phyloP scores from a whole-genome alignment of 1,139 yeast genomes.

The Pneumocystis jirovecii region DNA sequence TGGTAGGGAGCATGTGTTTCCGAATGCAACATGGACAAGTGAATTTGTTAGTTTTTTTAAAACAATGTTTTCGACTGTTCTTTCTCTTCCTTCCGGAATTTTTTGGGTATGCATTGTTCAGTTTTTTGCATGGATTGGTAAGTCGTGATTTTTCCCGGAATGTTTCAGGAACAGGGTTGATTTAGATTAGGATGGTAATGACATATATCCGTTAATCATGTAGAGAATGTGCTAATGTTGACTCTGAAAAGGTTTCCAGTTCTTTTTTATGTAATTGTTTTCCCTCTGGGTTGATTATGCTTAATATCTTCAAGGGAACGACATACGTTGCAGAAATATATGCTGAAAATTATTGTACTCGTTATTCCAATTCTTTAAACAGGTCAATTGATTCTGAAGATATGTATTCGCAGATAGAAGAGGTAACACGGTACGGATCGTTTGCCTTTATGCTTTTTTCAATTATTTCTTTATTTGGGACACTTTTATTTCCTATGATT shows the following conservation, averaged over 20 bases:
- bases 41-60: conserved; percentile 14
- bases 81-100: conserved; percentile 30
- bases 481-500: conserved; percentile 28
- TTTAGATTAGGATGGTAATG: not conserved
- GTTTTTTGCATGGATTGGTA: conserved; percentile 40
- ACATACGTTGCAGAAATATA: conserved; percentile 29
- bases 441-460: conserved; percentile 31
- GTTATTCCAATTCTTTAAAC: not conserved
- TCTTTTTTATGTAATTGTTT: conserved; percentile 21
- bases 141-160: conserved; percentile 15
- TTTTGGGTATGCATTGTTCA: conserved; percentile 32
- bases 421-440: conserved; percentile 33
- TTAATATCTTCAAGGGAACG: conserved; percentile 29
- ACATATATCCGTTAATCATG: not conserved
- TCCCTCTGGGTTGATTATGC: conserved; percentile 36
- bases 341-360: conserved; percentile 24
- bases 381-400: conserved; percentile 23
- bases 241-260: conserved; percentile 2
- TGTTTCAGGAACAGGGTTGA: conserved; percentile 7
- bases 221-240: conserved; percentile 19
- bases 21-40: not conserved
- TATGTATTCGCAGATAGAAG: conserved; percentile 21
- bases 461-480: conserved; percentile 28
- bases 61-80: conserved; percentile 29
- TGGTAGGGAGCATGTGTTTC: not conserved